Conservation (phyloP, 1,284 basidiomycete species). For the Trichosporon ovoides region DNA sequence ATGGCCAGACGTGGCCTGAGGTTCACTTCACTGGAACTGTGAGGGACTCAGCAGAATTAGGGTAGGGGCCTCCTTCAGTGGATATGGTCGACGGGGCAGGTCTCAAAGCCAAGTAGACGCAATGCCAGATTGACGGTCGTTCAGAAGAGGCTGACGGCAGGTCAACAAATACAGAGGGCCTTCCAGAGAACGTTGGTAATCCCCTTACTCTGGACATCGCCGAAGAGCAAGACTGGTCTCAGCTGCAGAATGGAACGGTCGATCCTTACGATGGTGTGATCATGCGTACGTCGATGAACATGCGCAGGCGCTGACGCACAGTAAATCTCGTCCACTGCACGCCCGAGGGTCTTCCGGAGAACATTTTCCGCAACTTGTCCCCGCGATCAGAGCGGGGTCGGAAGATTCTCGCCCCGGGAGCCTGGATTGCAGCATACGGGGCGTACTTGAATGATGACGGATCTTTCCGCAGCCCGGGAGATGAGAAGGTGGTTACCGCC, state of each 20-base stretch:
- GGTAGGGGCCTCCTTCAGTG: too few species aligned
- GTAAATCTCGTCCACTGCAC: slow-evolving; percentile 43
- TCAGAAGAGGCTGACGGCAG: background rate
- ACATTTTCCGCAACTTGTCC: slow-evolving; percentile 35
- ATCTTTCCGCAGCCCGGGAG: slow-evolving; percentile 27
- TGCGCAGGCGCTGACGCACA: slow-evolving; percentile 11
- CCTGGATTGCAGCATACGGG: slow-evolving; percentile 38
- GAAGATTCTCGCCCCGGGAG: slow-evolving; percentile 14
- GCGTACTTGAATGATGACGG: slow-evolving; percentile 38
- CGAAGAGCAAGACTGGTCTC: slow-evolving; percentile 20
- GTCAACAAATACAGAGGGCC: background rate
- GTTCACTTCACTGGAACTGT: slow-evolving; percentile 31
- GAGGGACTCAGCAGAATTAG: slow-evolving; percentile 24
- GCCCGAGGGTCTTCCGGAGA: slow-evolving; percentile 28
- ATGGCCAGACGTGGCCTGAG: slow-evolving; percentile 22
- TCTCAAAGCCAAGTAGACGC: background rate
- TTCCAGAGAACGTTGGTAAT: slow-evolving; percentile 17
- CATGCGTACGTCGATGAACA: slow-evolving; percentile 21
- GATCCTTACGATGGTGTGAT: slow-evolving; percentile 22
- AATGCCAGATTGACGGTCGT: too few species aligned
- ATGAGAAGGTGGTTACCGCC: slow-evolving; percentile 27
- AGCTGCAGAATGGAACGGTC: background rate
- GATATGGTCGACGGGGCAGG: too few species aligned
- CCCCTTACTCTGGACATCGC: slow-evolving; percentile 24
- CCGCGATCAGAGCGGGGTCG: slow-evolving; percentile 11